Evolutionary conservation across 1,139 yeast genomes (phyloP).

Genomic region (Arxiozyma heterogenica): DNA sequence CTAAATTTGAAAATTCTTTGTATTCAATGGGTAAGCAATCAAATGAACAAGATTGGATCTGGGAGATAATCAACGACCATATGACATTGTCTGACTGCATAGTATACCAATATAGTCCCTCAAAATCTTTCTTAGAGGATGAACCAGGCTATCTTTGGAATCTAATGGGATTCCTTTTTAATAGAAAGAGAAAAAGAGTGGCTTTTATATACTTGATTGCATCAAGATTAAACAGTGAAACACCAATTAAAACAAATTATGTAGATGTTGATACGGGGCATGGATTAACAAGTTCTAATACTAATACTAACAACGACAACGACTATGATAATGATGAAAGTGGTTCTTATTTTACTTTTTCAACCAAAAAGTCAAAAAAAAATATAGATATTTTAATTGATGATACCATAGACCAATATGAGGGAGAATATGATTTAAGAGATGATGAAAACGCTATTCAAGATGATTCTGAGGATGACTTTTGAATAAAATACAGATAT

Average conservation of each 20-base stretch:
- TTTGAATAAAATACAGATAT: background rate
- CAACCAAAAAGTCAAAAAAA: constrained; percentile 13
- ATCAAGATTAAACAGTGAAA: constrained; percentile 14
- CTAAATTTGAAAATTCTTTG: constrained; percentile 70
- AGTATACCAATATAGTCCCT: constrained; percentile 67
- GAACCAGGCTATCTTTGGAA: constrained; percentile 62
- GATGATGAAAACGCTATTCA: constrained; percentile 29
- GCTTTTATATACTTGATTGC: constrained; percentile 64
- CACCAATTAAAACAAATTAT: background rate
- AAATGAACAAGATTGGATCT: constrained; percentile 46
- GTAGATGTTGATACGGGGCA: background rate
- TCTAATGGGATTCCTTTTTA: constrained; percentile 84
- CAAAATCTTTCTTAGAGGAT: constrained; percentile 67
- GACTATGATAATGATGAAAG: constrained; percentile 5
- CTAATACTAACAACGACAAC: background rate
- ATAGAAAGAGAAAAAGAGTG: constrained; percentile 83
- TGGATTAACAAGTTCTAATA: background rate
- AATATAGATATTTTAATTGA: constrained; percentile 31
- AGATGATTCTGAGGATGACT: constrained; percentile 29
- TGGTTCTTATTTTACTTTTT: constrained; percentile 29
- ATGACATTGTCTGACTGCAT: constrained; percentile 73
- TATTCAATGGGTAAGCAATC: constrained; percentile 60
- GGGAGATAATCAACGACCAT: constrained; percentile 83
- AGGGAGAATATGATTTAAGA: constrained; percentile 43
- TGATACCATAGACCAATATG: constrained; percentile 29